Conservation (phyloP, 2,329 filamentous ascomycete species). For the Arthrobotrys musiformis region DNA sequence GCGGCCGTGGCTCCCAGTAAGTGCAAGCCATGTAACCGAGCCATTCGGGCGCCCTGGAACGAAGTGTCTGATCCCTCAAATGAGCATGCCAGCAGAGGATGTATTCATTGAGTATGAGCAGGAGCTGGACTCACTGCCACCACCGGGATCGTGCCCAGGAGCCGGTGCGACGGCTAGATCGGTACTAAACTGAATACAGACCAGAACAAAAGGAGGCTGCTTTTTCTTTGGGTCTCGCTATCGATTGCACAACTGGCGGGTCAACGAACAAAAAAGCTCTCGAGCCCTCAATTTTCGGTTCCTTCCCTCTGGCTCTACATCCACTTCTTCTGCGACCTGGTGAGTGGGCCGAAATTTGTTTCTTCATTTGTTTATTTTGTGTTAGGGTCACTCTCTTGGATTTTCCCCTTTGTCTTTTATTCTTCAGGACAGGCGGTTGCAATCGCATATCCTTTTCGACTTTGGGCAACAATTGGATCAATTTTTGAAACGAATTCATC, state of each 20-base stretch:
- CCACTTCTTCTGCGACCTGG: constrained; percentile 23
- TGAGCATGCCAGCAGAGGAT: neutral
- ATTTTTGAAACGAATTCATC: constrained; percentile 1
- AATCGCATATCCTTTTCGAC: constrained; percentile 45
- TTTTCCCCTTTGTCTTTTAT: constrained; percentile 31
- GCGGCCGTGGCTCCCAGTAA: constrained; percentile 42
- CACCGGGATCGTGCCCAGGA: constrained; percentile 47
- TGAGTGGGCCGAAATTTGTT: constrained; percentile 18
- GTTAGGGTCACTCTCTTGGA: constrained; percentile 30
- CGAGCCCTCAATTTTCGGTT: constrained; percentile 30
- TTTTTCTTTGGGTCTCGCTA: constrained; percentile 30
- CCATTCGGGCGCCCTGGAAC: constrained; percentile 40
- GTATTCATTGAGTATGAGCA: neutral
- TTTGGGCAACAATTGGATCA: constrained; percentile 21
- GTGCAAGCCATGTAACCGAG: constrained; percentile 52
- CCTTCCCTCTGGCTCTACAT: constrained; percentile 16
- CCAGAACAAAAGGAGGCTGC: constrained; percentile 50
- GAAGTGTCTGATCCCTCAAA: constrained; percentile 41
- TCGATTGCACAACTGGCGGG: constrained; percentile 49
- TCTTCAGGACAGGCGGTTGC: constrained; percentile 27
- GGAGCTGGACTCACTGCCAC: constrained; percentile 41
- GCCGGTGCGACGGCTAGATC: constrained; percentile 55
- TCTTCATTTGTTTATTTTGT: constrained; percentile 32
- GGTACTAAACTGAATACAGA: constrained; percentile 52
- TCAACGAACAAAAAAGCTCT: constrained; percentile 30